Conservation (phyloP, 2,329 filamentous ascomycete genomes). For the Trichoderma koningii region DNA sequence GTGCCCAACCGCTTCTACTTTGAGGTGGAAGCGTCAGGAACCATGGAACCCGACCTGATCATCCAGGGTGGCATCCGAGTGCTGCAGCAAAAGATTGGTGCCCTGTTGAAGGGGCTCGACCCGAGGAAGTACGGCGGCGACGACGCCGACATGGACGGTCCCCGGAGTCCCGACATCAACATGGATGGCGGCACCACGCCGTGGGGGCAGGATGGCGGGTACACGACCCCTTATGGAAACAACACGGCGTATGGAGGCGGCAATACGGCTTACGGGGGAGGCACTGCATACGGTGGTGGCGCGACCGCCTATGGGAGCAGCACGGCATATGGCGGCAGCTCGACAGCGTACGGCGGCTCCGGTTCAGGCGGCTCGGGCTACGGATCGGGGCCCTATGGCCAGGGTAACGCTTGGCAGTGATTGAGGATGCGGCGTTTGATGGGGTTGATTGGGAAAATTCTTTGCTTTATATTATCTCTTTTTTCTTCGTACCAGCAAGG, state of each 20-base stretch:
- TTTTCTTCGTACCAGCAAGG: slow-evolving; percentile 13
- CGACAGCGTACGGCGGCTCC: slow-evolving; percentile 24
- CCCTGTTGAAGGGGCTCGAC: slow-evolving; percentile 65
- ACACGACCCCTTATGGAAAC: slow-evolving; percentile 69
- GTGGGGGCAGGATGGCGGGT: slow-evolving; percentile 63
- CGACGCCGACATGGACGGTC: slow-evolving; percentile 62
- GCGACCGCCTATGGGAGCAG: slow-evolving; percentile 60
- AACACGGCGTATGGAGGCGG: slow-evolving; percentile 68
- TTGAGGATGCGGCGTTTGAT: slow-evolving; percentile 22
- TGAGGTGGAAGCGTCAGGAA: slow-evolving; percentile 87
- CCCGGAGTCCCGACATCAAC: slow-evolving; percentile 65
- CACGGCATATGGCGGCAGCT: slow-evolving; percentile 23
- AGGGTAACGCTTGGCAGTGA: slow-evolving; percentile 50
- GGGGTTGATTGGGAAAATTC: slow-evolving; percentile 21
- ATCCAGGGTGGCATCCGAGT: slow-evolving; percentile 86
- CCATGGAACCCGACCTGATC: slow-evolving; percentile 85
- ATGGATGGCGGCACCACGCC: slow-evolving; percentile 58
- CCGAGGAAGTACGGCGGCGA: slow-evolving; percentile 54
- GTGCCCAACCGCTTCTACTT: slow-evolving; percentile 86
- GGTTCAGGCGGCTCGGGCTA: slow-evolving; percentile 25
- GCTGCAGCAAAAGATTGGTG: slow-evolving; percentile 86
- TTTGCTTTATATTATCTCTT: slow-evolving; percentile 9
- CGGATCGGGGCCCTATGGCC: slow-evolving; percentile 49
- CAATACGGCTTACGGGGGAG: slow-evolving; percentile 66
- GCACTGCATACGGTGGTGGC: slow-evolving; percentile 54